Evolutionary conservation across 257 asterid genomes (phyloP).

Genomic region (Salvia rosmarinus): DNA sequence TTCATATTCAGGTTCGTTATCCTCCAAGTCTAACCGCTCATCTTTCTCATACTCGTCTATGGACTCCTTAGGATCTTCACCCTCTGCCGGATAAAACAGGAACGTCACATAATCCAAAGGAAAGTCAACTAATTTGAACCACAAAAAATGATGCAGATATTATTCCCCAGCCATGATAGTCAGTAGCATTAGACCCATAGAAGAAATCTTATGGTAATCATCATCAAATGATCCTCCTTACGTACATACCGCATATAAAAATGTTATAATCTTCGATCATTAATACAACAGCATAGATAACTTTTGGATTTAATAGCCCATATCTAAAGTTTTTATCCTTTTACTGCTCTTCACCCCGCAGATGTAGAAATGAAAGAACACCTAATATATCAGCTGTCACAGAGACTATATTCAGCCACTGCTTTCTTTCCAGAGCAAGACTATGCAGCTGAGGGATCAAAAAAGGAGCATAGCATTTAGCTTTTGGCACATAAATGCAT

Average conservation of each 20-base stretch:
- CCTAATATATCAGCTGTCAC: constrained; percentile 11
- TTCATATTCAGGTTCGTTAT: constrained; percentile 94
- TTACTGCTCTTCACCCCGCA: constrained; percentile 12
- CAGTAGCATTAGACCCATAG: constrained; percentile 8
- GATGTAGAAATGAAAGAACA: not conserved
- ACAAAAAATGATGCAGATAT: constrained; percentile 29
- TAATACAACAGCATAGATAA: constrained; percentile 5
- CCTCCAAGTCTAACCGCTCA: constrained; percentile 92
- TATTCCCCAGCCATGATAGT: constrained; percentile 5
- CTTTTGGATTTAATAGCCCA: not conserved
- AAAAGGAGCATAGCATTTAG: not conserved
- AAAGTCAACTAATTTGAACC: constrained; percentile 39
- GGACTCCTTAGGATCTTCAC: constrained; percentile 58
- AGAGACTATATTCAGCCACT: not conserved
- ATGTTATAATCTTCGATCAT: not conserved
- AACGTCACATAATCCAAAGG: constrained; percentile 39
- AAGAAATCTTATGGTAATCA: not conserved
- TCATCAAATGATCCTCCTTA: constrained; percentile 19
- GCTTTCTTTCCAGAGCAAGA: constrained; percentile 5
- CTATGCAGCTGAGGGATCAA: constrained; percentile 1
- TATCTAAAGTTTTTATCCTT: constrained; percentile 12
- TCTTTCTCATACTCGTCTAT: constrained; percentile 81
- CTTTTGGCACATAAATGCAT: not conserved
- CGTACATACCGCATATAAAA: not conserved
- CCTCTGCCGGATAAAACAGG: constrained; percentile 59